phyloP scores from a whole-genome alignment of 306 rosid species.

The Mucuna pruriens region DNA sequence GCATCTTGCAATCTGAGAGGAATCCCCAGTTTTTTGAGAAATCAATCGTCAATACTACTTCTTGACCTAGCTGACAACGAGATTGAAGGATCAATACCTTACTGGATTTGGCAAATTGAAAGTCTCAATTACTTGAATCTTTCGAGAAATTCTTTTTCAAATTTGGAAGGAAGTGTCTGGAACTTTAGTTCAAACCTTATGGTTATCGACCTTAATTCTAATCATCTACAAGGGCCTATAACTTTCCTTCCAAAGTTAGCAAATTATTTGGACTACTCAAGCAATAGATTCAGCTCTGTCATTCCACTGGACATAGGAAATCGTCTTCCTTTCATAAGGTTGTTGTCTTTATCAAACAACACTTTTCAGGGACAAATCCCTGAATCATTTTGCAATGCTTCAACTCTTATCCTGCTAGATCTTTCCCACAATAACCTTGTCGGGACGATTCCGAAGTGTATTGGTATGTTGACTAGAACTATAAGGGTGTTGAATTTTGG shows the following conservation, averaged over 20 bases:
- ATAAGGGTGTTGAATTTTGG: conserved; percentile 25
- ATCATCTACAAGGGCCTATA: conserved; percentile 38
- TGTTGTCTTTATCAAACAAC: conserved; percentile 27
- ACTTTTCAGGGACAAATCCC: conserved; percentile 23
- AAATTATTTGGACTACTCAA: conserved; percentile 36
- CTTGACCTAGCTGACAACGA: conserved; percentile 45
- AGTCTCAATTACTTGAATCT: background rate
- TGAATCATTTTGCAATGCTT: conserved; percentile 41
- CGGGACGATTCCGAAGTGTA: conserved; percentile 40
- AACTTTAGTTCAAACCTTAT: background rate
- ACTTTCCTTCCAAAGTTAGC: background rate
- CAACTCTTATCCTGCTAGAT: conserved; percentile 35
- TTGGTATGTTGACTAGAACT: background rate
- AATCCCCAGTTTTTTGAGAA: conserved; percentile 41
- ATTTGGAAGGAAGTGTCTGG: background rate
- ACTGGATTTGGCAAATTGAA: conserved; percentile 46
- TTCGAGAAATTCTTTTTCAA: conserved; percentile 31
- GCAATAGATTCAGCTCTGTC: conserved; percentile 39
- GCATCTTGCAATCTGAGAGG: conserved; percentile 15
- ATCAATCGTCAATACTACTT: background rate
- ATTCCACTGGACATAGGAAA: conserved; percentile 26
- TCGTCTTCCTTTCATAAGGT: background rate
- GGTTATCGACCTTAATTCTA: conserved; percentile 38
- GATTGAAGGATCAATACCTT: conserved; percentile 42
- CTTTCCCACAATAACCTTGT: conserved; percentile 37